Conservation (phyloP, 345 rosid species). For the Brassica nigra region DNA sequence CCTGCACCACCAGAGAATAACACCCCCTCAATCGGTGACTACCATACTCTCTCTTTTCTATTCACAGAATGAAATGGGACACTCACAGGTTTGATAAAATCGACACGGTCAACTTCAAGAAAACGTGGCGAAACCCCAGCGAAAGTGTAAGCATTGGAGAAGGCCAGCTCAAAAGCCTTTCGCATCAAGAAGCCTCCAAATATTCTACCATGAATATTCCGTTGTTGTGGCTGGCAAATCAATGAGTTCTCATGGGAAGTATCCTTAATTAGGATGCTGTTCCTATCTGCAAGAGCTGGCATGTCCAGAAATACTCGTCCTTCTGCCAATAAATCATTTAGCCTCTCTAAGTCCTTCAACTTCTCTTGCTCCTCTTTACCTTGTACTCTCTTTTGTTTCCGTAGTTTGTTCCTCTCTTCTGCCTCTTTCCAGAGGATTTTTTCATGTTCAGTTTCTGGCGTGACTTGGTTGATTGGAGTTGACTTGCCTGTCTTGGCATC, state of each 20-base stretch:
- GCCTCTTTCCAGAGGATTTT: conserved; percentile 77
- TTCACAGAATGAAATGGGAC: neutral
- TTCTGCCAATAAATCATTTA: conserved; percentile 66
- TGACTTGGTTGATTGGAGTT: conserved; percentile 64
- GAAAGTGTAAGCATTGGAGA: conserved; percentile 78
- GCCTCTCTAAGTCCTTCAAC: conserved; percentile 51
- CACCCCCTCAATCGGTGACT: neutral
- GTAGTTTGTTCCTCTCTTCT: conserved; percentile 70
- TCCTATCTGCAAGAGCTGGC: conserved; percentile 91
- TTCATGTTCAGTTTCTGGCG: conserved; percentile 69
- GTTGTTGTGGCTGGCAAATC: conserved; percentile 89
- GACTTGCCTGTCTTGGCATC: conserved; percentile 81
- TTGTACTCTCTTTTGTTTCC: conserved; percentile 58
- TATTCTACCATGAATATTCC: conserved; percentile 82
- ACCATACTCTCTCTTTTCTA: neutral
- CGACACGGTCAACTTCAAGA: conserved; percentile 85
- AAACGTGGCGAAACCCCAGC: conserved; percentile 82
- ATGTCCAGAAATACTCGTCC: conserved; percentile 82
- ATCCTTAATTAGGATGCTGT: conserved; percentile 75
- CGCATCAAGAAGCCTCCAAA: conserved; percentile 92
- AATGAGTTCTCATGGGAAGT: conserved; percentile 69
- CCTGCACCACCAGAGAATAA: conserved; percentile 47
- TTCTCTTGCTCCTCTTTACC: conserved; percentile 39
- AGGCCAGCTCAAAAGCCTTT: conserved; percentile 82
- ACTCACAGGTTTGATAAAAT: conserved; percentile 85